Base-by-base conservation (phyloP, 2,329 filamentous ascomycete species). In the Phialophora macrospora region DNA sequence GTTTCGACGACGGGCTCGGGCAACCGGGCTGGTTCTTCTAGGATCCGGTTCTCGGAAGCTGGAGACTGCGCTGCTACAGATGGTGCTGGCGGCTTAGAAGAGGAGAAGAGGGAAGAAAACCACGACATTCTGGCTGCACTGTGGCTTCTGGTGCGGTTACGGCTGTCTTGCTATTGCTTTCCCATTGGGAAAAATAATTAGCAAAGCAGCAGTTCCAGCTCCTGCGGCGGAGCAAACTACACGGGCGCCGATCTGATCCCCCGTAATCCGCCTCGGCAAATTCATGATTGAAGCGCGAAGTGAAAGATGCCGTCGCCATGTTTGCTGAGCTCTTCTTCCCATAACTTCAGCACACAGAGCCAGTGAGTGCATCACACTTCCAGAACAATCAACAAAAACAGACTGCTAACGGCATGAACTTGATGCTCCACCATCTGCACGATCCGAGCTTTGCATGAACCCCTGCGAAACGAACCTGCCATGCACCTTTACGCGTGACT, bases 61-160 rank as follows among this genome's bases (percentile, higher is more conserved):
- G 60, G 20, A 20, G 61, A 5, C 34, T 64, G 56, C 9, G 46
- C 12, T 34, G 51, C 30, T 12, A 41, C 4, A 38, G 65, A 48
- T 30, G 62, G 20, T n/a, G 62, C 34, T 7, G 66, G n/a, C 14
- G 48, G 34, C n/a, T 68, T 64, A 17, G 67, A 60, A 30, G 65
- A 64, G 6, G 67, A 60, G 54, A 71, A 70, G 20, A 63, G 55
- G 8, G 67, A 70, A n/a, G 66, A 63, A n/a, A 72, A 69, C 70
- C 70, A 72, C 60, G 70, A 72, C 70, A 72, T 72, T 9, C 30
- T 26, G 58, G 48, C 48, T 51, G 48, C 20, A 12, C 48, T 6
- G 22, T 14, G 48, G 24, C 48, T 51, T 26, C 38, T 7, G 14
- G 38, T 17, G 38, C 38, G 17, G 2, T n/a, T 44, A 44, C 20